Evolutionary conservation across 2,329 filamentous ascomycete genomes (phyloP), one percentile per base, ranked within the genome.

Genomic region (Didymella sp.): DNA sequence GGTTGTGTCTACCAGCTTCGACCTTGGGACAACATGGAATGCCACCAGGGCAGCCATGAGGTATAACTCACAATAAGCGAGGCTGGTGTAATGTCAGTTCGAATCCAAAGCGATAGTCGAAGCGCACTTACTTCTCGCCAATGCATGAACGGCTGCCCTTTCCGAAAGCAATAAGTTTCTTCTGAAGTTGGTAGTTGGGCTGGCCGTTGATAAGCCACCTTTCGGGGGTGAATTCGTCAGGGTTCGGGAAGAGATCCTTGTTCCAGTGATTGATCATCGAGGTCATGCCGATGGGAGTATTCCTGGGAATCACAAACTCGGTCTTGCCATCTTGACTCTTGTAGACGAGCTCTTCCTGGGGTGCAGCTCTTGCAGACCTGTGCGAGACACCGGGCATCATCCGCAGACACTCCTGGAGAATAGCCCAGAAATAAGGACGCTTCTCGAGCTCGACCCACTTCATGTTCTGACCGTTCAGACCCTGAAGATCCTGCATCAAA

Each of bases 351-450:
- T 69, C 61, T 56, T 69, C 58, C 31, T 61, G 48, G 6, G 62
- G 60, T 40, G 66, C 60, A 44, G 66, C 64, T 49, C 63, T 50
- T 31, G 63, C 60, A 17, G 60, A 61, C 13, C 63, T 40, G 56
- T 70, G 66, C 6, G 66, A 66, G 44, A 64, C 68, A 49, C 63
- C 75, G 43, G 61, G 72, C 67, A 63, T 73, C 63, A 75, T 61
- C n/a, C 75, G 71, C 24, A 76, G 59, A 40, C 68, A 74, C 58
- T 77, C 75, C 31, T 67, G 61, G n/a, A 77, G 47, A 2, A 73
- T 55, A 25, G 72, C 74, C 51, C 66, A 67, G 42, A 76, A 66
- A 49, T 71, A 75, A 0, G 74, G 72, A 2, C 69, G 61, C 31
- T 69, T 67, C 40, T 74, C 70, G 7, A 71, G 63, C 15, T 70